Evolutionary conservation across 1,139 yeast species (phyloP).

Genomic region (Protomyces lactucae-debilis): DNA sequence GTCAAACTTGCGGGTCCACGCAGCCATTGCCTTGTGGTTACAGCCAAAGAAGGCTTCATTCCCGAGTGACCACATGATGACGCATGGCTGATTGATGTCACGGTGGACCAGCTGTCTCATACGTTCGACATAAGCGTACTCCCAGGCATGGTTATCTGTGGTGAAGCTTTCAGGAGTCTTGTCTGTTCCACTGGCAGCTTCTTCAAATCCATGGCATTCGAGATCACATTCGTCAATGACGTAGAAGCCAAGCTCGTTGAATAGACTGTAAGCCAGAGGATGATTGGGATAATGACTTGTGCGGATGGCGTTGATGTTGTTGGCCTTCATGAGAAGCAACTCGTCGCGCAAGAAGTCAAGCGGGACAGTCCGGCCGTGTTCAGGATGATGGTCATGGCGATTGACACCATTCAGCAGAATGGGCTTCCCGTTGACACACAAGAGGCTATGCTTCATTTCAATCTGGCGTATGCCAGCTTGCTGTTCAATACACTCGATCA

Average conservation of each 20-base stretch:
- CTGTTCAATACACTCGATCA: constrained; percentile 34
- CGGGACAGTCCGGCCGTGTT: constrained; percentile 41
- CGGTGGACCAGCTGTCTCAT: constrained; percentile 39
- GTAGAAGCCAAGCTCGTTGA: constrained; percentile 38
- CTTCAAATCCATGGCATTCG: constrained; percentile 42
- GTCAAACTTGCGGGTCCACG: constrained; percentile 36
- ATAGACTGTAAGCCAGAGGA: constrained; percentile 38
- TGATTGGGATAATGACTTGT: constrained; percentile 42
- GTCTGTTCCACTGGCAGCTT: constrained; percentile 29
- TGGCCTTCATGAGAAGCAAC: constrained; percentile 39
- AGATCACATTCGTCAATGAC: constrained; percentile 44
- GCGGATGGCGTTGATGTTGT: constrained; percentile 42
- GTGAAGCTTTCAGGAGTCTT: constrained; percentile 33
- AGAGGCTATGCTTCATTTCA: constrained; percentile 37
- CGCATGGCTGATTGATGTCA: constrained; percentile 41
- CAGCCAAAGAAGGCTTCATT: constrained; percentile 41
- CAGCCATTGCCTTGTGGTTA: constrained; percentile 40
- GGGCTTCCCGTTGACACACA: constrained; percentile 39
- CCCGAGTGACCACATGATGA: constrained; percentile 44
- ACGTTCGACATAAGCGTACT: constrained; percentile 40
- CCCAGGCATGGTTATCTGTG: constrained; percentile 40
- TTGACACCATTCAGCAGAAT: constrained; percentile 40
- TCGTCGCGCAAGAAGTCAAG: constrained; percentile 39
- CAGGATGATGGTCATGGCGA: constrained; percentile 42
- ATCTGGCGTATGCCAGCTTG: constrained; percentile 40